These are phyloP conservation scores for Alternaria panax DNA, from an alignment of 2,329 filamentous ascomycete species.

Conservation along the genomic window DNA sequence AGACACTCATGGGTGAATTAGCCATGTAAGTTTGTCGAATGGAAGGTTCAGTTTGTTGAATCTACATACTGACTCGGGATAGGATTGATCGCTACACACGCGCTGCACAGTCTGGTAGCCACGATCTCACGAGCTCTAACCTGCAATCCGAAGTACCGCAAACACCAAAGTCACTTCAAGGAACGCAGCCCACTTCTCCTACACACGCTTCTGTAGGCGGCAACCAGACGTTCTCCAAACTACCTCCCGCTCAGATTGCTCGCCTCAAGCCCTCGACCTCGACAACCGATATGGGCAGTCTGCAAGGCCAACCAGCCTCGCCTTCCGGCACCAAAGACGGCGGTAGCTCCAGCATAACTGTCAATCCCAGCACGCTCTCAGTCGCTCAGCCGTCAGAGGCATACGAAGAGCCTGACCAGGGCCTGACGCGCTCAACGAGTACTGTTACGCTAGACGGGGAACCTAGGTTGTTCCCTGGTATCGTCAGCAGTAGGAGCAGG, in stretches of 20 bases:
- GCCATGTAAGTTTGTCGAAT: conserved; percentile 71
- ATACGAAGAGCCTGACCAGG: conserved; percentile 26
- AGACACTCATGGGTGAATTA: conserved; percentile 83
- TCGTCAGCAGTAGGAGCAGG: conserved; percentile 61
- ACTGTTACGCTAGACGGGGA: conserved; percentile 59
- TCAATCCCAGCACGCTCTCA: conserved; percentile 31
- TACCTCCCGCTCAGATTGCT: conserved; percentile 49
- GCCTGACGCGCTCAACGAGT: conserved; percentile 34
- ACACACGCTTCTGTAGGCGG: conserved; percentile 51
- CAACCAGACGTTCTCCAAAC: conserved; percentile 33
- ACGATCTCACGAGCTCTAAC: conserved; percentile 47
- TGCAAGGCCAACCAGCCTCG: conserved; percentile 33
- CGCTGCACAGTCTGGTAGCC: conserved; percentile 38
- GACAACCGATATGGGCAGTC: conserved; percentile 22
- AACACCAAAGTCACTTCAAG: conserved; percentile 41
- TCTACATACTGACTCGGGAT: conserved; percentile 3
- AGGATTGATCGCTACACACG: conserved; percentile 55
- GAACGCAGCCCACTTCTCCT: conserved; percentile 48
- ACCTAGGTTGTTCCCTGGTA: conserved; percentile 75
- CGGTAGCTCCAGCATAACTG: conserved; percentile 37
- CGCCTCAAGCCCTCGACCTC: conserved; percentile 41
- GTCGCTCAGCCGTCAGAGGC: conserved; percentile 33
- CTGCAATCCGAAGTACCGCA: conserved; percentile 42
- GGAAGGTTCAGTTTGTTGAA: neutral
- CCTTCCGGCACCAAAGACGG: conserved; percentile 31